phyloP scores from a whole-genome alignment of 306 rosid genomes.

The Elaeagnus macrophylla region DNA sequence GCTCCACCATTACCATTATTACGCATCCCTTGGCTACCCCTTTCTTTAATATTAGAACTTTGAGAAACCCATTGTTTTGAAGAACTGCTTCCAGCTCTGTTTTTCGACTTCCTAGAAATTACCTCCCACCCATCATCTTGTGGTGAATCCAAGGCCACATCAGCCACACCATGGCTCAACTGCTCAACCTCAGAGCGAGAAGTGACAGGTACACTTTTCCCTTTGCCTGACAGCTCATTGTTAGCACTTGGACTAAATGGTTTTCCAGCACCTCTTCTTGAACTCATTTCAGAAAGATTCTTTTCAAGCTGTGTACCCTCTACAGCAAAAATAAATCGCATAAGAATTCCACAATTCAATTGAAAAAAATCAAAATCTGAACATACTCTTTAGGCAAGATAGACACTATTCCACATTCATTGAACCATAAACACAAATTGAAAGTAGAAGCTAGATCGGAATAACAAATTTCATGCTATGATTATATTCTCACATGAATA shows the following conservation, averaged over 20 bases:
- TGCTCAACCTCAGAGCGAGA: constrained; percentile 28
- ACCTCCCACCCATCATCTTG: constrained; percentile 71
- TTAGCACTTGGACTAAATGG: constrained; percentile 3
- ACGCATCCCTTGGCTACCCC: constrained; percentile 15
- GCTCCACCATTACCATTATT: constrained; percentile 28
- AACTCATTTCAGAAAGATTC: constrained; percentile 28
- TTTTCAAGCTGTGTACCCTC: too few relatives aligned
- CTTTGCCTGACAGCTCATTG: constrained; percentile 27
- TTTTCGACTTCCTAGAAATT: constrained; percentile 48
- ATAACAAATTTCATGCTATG: too few relatives aligned
- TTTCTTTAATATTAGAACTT: constrained; percentile 31
- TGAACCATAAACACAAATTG: too few relatives aligned
- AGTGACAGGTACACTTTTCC: constrained; percentile 19
- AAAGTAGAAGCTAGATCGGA: too few relatives aligned
- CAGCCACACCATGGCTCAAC: constrained; percentile 42
- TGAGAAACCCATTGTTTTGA: constrained; percentile 37
- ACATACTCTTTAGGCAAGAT: too few relatives aligned
- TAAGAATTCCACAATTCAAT: too few relatives aligned
- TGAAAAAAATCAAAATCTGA: too few relatives aligned
- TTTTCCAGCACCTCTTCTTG: constrained; percentile 38
- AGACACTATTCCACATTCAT: too few relatives aligned
- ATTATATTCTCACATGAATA: too few relatives aligned
- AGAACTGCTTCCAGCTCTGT: constrained; percentile 56
- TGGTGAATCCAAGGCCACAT: constrained; percentile 27
- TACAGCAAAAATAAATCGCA: too few relatives aligned